A percentile compares a stretch with the other conserved stretches of the same genome.
Conservation (phyloP, 495 filamentous ascomycete genomes). For the Daldinia caldariorum region DNA sequence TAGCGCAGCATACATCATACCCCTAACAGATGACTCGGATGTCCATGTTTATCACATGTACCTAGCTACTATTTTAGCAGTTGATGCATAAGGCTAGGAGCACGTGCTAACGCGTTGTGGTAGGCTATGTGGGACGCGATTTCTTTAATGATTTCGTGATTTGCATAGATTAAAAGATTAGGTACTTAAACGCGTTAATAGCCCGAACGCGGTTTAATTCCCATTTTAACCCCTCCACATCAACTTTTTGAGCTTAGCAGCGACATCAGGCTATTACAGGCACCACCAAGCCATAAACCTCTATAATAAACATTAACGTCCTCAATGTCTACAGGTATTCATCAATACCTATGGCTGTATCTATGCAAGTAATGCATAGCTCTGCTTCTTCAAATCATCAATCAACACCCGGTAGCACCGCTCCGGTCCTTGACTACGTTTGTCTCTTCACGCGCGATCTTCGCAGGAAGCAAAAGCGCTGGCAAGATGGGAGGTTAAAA, state of each 20-base stretch:
- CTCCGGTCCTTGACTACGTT: conserved; percentile 78
- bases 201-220: conserved; percentile 4
- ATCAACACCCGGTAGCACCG: conserved; percentile 66
- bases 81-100: neutral
- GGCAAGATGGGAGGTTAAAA: conserved; percentile 89
- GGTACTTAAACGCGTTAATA: conserved; percentile 1
- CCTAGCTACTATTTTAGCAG: neutral
- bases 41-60: neutral
- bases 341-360: conserved; percentile 32
- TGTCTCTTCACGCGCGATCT: conserved; percentile 90
- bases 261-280: neutral
- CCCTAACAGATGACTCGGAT: neutral
- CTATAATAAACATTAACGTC: no score
- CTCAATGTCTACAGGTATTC: conserved; percentile 1
- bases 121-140: conserved; percentile 11
- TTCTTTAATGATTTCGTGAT: neutral
- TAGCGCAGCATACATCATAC: neutral
- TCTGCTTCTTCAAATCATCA: conserved; percentile 42
- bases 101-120: conserved; percentile 39
- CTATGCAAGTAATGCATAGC: conserved; percentile 37
- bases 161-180: no score
- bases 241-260: conserved; percentile 6
- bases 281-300: neutral
- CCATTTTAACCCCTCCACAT: neutral
- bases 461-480: conserved; percentile 85